Base-by-base conservation (phyloP, 1,139 yeast genomes). In the Saccharomyces pastorianus region DNA sequence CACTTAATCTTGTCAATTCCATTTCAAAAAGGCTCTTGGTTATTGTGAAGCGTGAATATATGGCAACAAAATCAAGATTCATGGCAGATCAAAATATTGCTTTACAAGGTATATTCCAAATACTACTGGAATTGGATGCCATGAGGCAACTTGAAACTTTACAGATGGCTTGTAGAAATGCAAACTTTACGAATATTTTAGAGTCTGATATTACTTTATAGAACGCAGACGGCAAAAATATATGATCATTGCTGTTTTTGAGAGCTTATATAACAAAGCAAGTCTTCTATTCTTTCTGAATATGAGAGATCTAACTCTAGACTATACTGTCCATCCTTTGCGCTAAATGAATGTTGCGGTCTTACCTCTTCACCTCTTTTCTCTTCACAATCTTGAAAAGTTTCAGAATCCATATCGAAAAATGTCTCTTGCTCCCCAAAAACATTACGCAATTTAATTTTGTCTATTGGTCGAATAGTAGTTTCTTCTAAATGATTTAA, bases 81-180 rank as follows among this genome's bases (percentile, higher is more conserved):
- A 52, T 57, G 3, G 14, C 32, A 8, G 14, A 60, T 8, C 56
- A 59, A 47, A 53, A 50, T 32, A 48, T 53, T 7, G 47, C 59
- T 3, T 48, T 61, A 26, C 62, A 63, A 46, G 55, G 61, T 11
- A 52, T 66, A 23, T 57, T 58, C 8, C 60, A 57, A 29, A 56
- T 63, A 34, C 56, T 53, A 14, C 23, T 62, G 3, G 59, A 61
- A 38, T 54, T 54, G 28, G 55, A 55, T n/a, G 53, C 53, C 28
- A 14, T 47, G 8, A 28, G 41, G 3, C 56, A 56, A 25, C 17
- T 61, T 3, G 42, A 52, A 6, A 9, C 31, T 9, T 44, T 57
- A 9, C 48, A 47, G 32, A 13, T 48, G 11, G 48, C 54, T 20
- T 38, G 50, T 44, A 20, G 44, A 28, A 34, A 23, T 23, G 32